Evolutionary conservation across 805 yeast species (phyloP), one percentile per base, ranked within the genome.

Genomic region (Candida berthetii): DNA sequence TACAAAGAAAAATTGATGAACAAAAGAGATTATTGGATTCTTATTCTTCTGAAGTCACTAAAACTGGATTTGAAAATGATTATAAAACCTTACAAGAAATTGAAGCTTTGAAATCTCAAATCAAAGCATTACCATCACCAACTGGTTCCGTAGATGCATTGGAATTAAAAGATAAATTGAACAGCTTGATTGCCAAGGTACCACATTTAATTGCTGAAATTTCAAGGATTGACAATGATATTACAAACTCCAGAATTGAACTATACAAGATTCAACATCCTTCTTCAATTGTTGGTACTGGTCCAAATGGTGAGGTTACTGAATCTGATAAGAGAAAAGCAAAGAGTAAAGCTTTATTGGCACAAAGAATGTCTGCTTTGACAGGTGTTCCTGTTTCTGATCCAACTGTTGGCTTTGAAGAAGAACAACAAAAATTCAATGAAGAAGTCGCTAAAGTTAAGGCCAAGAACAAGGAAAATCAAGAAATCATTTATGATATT

Each of bases 281-380:
- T 10, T 73, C 78, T 2, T 71, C 81, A 3, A 71, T 88, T 62
- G 68, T 71, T 22, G 97, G 96, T 4, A 77, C 93, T 6, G 98
- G 97, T 7, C 83, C 88, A 37, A 79, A 83, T 54, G 97, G 97
- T 25, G 78, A 79, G 45, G 76, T 88, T 8, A 90, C 97, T 3
- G 96, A 86, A 20, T 64, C 78, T 13, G 97, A 90, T 57, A 75
- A 85, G 45, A 76, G 85, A 48, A 84, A 85, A 52, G 93, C 91
- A 32, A 82, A 76, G 50, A 81, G 86, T 34, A 83, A 85, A 55
- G 95, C 91, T 33, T 65, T 80, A 42, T 69, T 93, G 51, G 80
- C 81, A 48, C 85, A 90, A 39, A 76, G 96, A 50, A 89, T 91
- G 95, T 95, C 96, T 24, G 87, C 91, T 3, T 73, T 91, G 53